Evolutionary conservation across 2,329 filamentous ascomycete species (phyloP).

Genomic region (Fusarium sp.): DNA sequence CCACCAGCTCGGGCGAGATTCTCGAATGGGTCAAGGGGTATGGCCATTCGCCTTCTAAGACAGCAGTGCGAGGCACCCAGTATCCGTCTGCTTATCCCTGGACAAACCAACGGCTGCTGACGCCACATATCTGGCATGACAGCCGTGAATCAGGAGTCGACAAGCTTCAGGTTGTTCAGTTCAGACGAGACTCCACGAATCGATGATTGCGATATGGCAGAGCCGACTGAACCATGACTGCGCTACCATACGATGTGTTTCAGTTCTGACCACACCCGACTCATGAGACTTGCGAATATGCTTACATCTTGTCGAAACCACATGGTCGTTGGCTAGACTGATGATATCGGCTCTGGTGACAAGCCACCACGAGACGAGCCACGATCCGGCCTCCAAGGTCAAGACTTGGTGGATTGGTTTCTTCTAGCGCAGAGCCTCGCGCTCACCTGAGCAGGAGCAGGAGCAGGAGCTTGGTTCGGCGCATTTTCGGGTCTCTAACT

Average conservation of each 20-base stretch:
- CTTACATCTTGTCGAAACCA: background rate
- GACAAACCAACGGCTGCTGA: conserved; percentile 42
- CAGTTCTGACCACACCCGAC: conserved; percentile 35
- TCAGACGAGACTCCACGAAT: conserved; percentile 40
- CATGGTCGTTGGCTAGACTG: background rate
- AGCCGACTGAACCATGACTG: conserved; percentile 33
- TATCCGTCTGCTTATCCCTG: conserved; percentile 35
- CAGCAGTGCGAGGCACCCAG: conserved; percentile 31
- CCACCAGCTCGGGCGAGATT: conserved; percentile 44
- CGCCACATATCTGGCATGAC: conserved; percentile 46
- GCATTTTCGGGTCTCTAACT: conserved; percentile 33
- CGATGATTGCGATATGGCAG: conserved; percentile 35
- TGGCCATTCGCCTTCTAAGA: conserved; percentile 32
- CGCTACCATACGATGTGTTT: conserved; percentile 38
- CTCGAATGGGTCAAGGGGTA: conserved; percentile 47
- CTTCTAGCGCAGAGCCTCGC: conserved; percentile 1
- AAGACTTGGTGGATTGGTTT: background rate
- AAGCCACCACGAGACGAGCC: background rate
- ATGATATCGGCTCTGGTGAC: background rate
- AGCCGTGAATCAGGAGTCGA: conserved; percentile 42
- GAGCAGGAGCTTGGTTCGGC: conserved; percentile 18
- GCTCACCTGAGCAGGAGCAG: conserved; percentile 4
- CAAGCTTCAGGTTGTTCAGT: conserved; percentile 25
- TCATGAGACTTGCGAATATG: conserved; percentile 16
- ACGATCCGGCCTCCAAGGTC: background rate